Conservation (phyloP, 2,329 filamentous ascomycete species). For the Colletotrichum incanum region DNA sequence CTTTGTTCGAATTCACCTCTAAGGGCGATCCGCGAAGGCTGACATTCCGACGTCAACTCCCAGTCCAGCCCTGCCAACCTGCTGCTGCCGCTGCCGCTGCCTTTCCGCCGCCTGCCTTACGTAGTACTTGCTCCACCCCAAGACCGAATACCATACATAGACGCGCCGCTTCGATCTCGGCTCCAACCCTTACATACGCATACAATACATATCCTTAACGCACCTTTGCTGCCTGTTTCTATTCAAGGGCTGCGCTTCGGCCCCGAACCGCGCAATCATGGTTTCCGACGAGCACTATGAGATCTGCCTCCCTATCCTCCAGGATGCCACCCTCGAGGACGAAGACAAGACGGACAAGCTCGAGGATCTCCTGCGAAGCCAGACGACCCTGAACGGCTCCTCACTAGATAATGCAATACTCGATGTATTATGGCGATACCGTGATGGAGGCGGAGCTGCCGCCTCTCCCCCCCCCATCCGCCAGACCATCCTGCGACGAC, state of each 20-base stretch:
- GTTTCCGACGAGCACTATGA: constrained; percentile 95
- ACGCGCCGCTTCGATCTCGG: constrained; percentile 38
- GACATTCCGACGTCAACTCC: constrained; percentile 34
- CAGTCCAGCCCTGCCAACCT: constrained; percentile 20
- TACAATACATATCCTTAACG: constrained; percentile 37
- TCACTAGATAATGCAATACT: constrained; percentile 91
- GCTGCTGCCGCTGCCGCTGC: constrained; percentile 23
- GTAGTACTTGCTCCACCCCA: constrained; percentile 40
- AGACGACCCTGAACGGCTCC: constrained; percentile 82
- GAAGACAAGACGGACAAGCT: constrained; percentile 93
- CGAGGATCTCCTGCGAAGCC: constrained; percentile 86
- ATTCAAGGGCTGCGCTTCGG: constrained; percentile 26
- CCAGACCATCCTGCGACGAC: constrained; percentile 89
- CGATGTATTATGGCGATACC: constrained; percentile 90
- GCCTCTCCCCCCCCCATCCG: constrained; percentile 88
- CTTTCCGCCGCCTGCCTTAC: constrained; percentile 37
- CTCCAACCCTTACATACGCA: constrained; percentile 35
- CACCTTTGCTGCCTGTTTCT: constrained; percentile 29
- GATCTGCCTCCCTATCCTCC: constrained; percentile 88
- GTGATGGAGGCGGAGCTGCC: constrained; percentile 75
- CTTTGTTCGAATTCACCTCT: background rate
- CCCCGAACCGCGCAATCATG: constrained; percentile 70
- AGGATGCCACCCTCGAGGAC: constrained; percentile 86
- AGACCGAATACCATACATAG: constrained; percentile 38
- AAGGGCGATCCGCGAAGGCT: constrained; percentile 28